Evolutionary conservation across 2,329 filamentous ascomycete genomes (phyloP), one percentile per base, ranked within the genome.

Genomic region (Cadophora sp.): DNA sequence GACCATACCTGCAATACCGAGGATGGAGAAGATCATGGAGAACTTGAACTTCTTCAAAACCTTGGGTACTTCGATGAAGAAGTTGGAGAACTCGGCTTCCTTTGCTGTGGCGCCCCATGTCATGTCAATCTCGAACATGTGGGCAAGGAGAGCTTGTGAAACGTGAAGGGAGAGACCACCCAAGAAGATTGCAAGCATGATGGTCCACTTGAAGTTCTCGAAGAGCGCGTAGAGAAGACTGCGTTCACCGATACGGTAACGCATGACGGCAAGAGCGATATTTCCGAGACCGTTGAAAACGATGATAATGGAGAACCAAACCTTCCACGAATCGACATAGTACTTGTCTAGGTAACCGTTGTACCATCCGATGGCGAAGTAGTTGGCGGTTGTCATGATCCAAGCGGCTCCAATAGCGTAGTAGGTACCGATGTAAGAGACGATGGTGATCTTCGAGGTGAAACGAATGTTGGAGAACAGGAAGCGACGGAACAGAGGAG

Each of bases 91-190:
- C 74, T 93, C 90, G 59, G 87, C 87, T 81, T 97, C 93, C 80
- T 96, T 96, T 48, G 89, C 86, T 0, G 93, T 96, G 1, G 92
- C 89, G 60, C 92, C 92, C 93, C 93, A 96, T 3, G 87, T 87
- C 90, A 96, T 95, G 79, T 96, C 86, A 76, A 95, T 88, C 80
- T 92, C 88, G 77, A 96, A 92, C 87, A 96, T 92, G 81, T 96
- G 93, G 4, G 89, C 85, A 55, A 96, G 80, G 41, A 97, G 82
- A 1, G 93, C 93, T 77, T 94, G 90, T 36, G 88, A 92, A 59
- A 97, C 87, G 80, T 96, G 92, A 43, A 96, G 85, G 0, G 89
- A 92, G 59, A 96, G 83, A 47, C 93, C 93, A 62, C 93, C 93
- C 20, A 97, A 83, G 83, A 96, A 96, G 77, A 96, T 89, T 68